Evolutionary conservation across 2,329 filamentous ascomycete genomes (phyloP).

Genomic region (Reticulascus tulasneorum): DNA sequence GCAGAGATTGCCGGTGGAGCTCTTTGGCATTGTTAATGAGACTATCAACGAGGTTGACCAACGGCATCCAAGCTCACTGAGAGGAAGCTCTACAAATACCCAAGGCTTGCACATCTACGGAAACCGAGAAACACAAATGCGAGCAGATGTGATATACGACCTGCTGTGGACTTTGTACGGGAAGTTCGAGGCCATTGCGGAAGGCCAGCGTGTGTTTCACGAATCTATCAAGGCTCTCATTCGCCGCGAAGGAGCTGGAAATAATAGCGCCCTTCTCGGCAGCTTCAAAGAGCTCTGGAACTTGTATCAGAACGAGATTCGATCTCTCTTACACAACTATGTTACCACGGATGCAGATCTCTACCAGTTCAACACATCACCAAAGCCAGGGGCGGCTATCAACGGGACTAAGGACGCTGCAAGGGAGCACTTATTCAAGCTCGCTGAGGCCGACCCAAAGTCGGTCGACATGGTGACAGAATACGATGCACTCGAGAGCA

Average conservation of each 20-base stretch:
- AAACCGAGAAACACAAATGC: slow-evolving; percentile 68
- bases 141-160: slow-evolving; percentile 83
- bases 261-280: slow-evolving; percentile 66
- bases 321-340: slow-evolving; percentile 91
- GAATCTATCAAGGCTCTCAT: slow-evolving; percentile 87
- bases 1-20: slow-evolving; percentile 85
- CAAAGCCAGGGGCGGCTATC: slow-evolving; percentile 41
- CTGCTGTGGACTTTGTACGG: slow-evolving; percentile 89
- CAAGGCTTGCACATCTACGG: slow-evolving; percentile 61
- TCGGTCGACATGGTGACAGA: slow-evolving; percentile 76
- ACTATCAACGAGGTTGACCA: slow-evolving; percentile 92
- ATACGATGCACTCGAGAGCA: slow-evolving; percentile 83
- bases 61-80: slow-evolving; percentile 78
- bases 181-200: slow-evolving; percentile 95
- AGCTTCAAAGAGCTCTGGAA: slow-evolving; percentile 98
- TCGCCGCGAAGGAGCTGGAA: slow-evolving; percentile 68
- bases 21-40: slow-evolving; percentile 91
- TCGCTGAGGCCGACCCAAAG: slow-evolving; percentile 79
- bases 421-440: slow-evolving; percentile 72
- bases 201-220: slow-evolving; percentile 90
- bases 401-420: slow-evolving; percentile 44
- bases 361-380: slow-evolving; percentile 57
- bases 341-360: slow-evolving; percentile 85
- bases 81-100: slow-evolving; percentile 49
- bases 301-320: slow-evolving; percentile 94